Conservation (phyloP, 345 rosid genomes). For the Lumnitzera littorea region DNA sequence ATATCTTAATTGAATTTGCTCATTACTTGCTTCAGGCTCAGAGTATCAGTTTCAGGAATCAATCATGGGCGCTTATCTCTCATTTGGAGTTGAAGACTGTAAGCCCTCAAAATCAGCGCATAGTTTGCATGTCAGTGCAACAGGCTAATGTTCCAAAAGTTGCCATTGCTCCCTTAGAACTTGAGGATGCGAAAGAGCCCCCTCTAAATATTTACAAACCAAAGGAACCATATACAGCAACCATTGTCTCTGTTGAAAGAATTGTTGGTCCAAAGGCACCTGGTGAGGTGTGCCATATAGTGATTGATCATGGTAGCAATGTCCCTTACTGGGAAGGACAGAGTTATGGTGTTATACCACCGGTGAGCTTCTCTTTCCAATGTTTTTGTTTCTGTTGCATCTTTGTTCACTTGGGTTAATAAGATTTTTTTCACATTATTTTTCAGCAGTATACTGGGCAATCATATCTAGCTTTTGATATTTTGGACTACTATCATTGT, state of each 20-base stretch:
- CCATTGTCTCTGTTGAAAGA: conserved; percentile 89
- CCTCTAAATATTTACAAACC: conserved; percentile 73
- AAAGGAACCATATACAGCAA: conserved; percentile 89
- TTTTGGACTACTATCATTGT: no score
- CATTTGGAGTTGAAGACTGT: conserved; percentile 37
- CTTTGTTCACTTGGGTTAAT: not conserved
- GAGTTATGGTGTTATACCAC: conserved; percentile 97
- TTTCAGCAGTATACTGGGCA: no score
- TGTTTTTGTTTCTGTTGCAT: not conserved
- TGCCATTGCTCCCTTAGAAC: conserved; percentile 62
- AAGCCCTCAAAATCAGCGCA: conserved; percentile 18
- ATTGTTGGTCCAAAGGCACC: conserved; percentile 88
- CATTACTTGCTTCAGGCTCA: conserved; percentile 36
- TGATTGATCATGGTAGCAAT: conserved; percentile 86
- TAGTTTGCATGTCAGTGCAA: conserved; percentile 81
- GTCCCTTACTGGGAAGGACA: conserved; percentile 99
- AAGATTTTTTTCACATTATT: no score
- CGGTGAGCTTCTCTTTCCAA: conserved; percentile 49
- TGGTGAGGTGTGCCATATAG: conserved; percentile 96
- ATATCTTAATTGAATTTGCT: conserved; percentile 9
- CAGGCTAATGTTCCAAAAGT: conserved; percentile 70
- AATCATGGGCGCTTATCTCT: conserved; percentile 39
- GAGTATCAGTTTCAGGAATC: conserved; percentile 44
- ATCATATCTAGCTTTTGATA: no score
- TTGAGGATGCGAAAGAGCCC: conserved; percentile 70